Percentiles rank a stretch among this genome's conserved stretches.
Evolutionary conservation across 805 yeast genomes (phyloP).

Genomic region (Candida tallmaniae): DNA sequence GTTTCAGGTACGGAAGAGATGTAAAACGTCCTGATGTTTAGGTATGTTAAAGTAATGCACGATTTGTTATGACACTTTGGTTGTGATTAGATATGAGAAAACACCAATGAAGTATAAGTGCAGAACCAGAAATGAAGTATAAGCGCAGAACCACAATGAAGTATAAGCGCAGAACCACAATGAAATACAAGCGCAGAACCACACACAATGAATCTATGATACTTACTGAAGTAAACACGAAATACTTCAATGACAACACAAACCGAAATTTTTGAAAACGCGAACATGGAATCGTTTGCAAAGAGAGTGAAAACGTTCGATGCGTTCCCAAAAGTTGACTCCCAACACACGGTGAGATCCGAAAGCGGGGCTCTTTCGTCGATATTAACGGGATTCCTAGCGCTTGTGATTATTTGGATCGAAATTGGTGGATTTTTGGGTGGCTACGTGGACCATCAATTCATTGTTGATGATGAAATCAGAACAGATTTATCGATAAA

Average conservation of each 20-base stretch:
- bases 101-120: too few relatives aligned
- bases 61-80: too few relatives aligned
- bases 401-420: conserved; percentile 71
- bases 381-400: conserved; percentile 53
- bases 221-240: too few relatives aligned
- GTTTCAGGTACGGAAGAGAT: conserved; percentile 40
- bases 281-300: conserved; percentile 31
- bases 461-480: conserved; percentile 62
- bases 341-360: conserved; percentile 64
- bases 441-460: conserved; percentile 75
- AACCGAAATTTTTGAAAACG: not conserved
- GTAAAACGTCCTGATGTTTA: conserved; percentile 9
- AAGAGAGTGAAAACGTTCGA: conserved; percentile 41
- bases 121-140: too few relatives aligned
- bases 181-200: too few relatives aligned
- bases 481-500: conserved; percentile 62
- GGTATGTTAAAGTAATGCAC: not conserved
- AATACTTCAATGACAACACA: too few relatives aligned
- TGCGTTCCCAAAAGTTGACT: conserved; percentile 43
- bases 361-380: conserved; percentile 76
- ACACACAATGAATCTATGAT: too few relatives aligned
- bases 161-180: too few relatives aligned
- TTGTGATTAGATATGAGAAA: too few relatives aligned
- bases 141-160: too few relatives aligned
- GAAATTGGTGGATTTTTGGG: conserved; percentile 83